Percentiles rank a stretch among this genome's conserved stretches.
phyloP scores from a whole-genome alignment of 2,329 filamentous ascomycete species.

The Coniella vitis region DNA sequence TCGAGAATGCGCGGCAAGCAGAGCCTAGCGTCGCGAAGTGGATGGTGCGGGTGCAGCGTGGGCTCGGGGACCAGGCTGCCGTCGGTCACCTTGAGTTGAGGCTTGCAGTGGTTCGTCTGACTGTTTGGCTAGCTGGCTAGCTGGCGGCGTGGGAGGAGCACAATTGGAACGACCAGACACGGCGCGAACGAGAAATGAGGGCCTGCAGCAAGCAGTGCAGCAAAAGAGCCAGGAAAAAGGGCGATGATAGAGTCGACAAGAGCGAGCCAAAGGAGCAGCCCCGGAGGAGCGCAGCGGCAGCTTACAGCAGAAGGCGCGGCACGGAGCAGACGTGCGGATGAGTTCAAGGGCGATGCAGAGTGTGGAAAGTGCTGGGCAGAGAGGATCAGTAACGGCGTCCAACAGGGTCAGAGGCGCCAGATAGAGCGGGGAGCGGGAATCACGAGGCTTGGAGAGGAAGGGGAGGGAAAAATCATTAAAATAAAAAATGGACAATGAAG shows the following conservation, averaged over 20 bases:
- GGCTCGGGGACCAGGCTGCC: neutral
- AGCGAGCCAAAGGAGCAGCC: too few species aligned
- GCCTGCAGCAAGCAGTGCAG: neutral
- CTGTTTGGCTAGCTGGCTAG: neutral
- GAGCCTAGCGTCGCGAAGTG: too few species aligned
- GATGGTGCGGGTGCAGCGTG: conserved; percentile 1
- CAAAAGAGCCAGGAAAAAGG: neutral
- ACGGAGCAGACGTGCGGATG: too few species aligned
- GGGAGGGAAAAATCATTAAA: neutral
- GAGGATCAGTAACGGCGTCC: neutral
- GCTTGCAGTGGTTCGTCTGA: neutral
- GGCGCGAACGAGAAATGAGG: conserved; percentile 8
- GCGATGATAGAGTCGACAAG: too few species aligned
- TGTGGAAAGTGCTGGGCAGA: too few species aligned
- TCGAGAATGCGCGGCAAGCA: too few species aligned
- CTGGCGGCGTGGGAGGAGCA: neutral
- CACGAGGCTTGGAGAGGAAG: neutral
- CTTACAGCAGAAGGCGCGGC: too few species aligned
- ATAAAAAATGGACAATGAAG: neutral
- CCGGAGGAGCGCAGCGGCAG: too few species aligned
- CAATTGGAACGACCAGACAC: neutral
- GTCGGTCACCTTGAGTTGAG: neutral
- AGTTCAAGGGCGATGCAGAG: too few species aligned
- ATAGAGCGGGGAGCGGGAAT: neutral
- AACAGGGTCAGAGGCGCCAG: neutral